These are phyloP conservation scores for Claviceps humidiphila DNA, from an alignment of 2,329 filamentous ascomycete species.

Conservation along the genomic window DNA sequence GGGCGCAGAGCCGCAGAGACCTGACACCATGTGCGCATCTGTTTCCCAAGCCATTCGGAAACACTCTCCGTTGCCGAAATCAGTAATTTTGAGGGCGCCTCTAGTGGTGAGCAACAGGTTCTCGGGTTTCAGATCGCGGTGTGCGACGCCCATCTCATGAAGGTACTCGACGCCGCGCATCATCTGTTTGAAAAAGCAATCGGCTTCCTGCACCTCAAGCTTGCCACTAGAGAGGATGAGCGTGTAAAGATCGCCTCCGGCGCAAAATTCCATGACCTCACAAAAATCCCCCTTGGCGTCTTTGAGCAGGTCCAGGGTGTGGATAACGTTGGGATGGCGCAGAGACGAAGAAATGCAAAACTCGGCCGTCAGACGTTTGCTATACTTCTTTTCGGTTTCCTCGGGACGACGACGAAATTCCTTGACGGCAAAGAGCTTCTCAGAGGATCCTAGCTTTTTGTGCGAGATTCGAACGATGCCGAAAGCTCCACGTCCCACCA, in stretches of 20 bases:
- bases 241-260: slow-evolving; percentile 89
- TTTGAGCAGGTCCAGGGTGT: slow-evolving; percentile 87
- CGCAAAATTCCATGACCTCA: slow-evolving; percentile 99
- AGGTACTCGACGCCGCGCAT: slow-evolving; percentile 99
- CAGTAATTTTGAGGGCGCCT: slow-evolving; percentile 90
- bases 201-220: slow-evolving; percentile 81
- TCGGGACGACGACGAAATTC: slow-evolving; percentile 91
- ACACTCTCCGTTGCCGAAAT: slow-evolving; percentile 97
- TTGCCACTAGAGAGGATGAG: slow-evolving; percentile 83
- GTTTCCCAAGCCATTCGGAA: slow-evolving; percentile 99
- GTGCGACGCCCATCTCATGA: slow-evolving; percentile 97
- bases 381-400: slow-evolving; percentile 94
- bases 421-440: slow-evolving; percentile 94
- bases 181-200: slow-evolving; percentile 98
- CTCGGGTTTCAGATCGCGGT: slow-evolving; percentile 92
- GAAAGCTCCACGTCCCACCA: slow-evolving; percentile 91
- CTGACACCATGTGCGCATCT: slow-evolving; percentile 94
- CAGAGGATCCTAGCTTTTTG: slow-evolving; percentile 75
- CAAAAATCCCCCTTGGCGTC: slow-evolving; percentile 96
- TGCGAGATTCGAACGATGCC: slow-evolving; percentile 96
- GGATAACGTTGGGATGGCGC: slow-evolving; percentile 94
- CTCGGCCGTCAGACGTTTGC: slow-evolving; percentile 90
- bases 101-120: slow-evolving; percentile 88
- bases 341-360: slow-evolving; percentile 98
- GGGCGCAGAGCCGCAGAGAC: slow-evolving; percentile 87